Evolutionary conservation across 208 protist species (phyloP).

Genomic region (Trypanosoma cruzi): DNA sequence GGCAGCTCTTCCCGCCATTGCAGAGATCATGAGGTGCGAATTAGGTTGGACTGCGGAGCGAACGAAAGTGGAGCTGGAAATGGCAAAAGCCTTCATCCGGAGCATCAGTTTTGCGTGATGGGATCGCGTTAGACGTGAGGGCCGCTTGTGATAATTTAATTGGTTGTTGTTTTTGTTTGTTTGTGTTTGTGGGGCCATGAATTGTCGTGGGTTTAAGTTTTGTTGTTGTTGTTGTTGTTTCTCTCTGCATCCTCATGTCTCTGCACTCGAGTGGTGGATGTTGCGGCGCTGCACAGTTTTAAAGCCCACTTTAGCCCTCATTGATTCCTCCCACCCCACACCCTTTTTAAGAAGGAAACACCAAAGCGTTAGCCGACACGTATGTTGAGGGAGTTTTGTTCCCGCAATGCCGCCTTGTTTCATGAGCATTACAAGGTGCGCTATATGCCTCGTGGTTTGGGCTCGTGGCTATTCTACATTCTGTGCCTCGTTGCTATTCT

Average conservation of each 20-base stretch:
- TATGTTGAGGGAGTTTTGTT: neutral
- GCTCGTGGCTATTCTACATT: conserved; percentile 62
- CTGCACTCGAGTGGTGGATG: neutral
- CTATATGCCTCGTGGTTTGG: conserved; percentile 59
- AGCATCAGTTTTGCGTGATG: conserved; percentile 7
- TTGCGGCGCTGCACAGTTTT: conserved; percentile 9
- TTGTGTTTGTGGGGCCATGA: neutral
- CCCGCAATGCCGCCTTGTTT: conserved; percentile 37
- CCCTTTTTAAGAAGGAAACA: neutral
- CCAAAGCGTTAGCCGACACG: neutral
- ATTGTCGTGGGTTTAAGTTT: neutral
- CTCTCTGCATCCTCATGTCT: neutral
- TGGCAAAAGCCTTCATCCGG: conserved; percentile 36
- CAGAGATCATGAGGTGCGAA: conserved; percentile 40
- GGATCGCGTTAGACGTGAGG: neutral
- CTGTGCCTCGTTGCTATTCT: conserved; percentile 62
- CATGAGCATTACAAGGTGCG: conserved; percentile 77
- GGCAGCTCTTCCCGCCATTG: conserved; percentile 42
- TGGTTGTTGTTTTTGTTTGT: conserved; percentile 9
- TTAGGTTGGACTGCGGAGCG: conserved; percentile 42
- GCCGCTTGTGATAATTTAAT: neutral
- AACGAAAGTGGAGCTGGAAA: conserved; percentile 40
- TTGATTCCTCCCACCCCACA: neutral
- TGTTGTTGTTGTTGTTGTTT: neutral
- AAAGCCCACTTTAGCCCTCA: neutral